Evolutionary conservation across 805 yeast species (phyloP).

Genomic region (Hanseniaspora lindneri): DNA sequence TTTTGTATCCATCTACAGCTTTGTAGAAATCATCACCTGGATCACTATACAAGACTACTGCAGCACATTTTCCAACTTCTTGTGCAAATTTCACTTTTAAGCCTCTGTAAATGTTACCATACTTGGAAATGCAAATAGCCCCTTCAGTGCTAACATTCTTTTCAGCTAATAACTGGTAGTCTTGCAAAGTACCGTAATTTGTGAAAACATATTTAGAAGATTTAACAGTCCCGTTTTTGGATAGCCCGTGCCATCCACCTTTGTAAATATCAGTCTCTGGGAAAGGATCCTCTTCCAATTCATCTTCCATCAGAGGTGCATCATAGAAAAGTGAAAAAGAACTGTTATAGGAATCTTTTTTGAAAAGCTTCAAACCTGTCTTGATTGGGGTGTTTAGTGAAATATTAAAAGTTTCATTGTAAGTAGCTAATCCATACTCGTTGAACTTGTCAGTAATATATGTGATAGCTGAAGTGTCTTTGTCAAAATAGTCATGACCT

Average conservation of each 20-base stretch:
- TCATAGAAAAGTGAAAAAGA: slow-evolving; percentile 31
- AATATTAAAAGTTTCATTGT: slow-evolving; percentile 48
- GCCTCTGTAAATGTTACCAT: slow-evolving; percentile 59
- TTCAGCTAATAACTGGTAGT: slow-evolving; percentile 38
- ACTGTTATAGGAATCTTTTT: slow-evolving; percentile 7
- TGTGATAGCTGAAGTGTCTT: slow-evolving; percentile 3
- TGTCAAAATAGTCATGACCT: slow-evolving; percentile 40
- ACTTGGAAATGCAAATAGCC: slow-evolving; percentile 54
- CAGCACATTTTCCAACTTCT: slow-evolving; percentile 49
- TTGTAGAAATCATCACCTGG: slow-evolving; percentile 52
- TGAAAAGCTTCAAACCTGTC: slow-evolving; percentile 38
- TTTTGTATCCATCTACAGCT: slow-evolving; percentile 44
- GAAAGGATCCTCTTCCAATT: slow-evolving; percentile 39
- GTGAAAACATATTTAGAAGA: slow-evolving; percentile 56
- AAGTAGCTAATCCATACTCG: slow-evolving; percentile 47
- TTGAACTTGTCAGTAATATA: slow-evolving; percentile 49
- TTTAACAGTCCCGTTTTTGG: slow-evolving; percentile 57
- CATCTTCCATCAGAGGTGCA: slow-evolving; percentile 46
- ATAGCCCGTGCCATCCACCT: slow-evolving; percentile 68
- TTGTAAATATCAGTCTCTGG: slow-evolving; percentile 36
- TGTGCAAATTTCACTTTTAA: slow-evolving; percentile 67
- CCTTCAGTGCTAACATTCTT: slow-evolving; percentile 42
- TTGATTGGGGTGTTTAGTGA: slow-evolving; percentile 52
- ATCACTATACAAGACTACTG: slow-evolving; percentile 56
- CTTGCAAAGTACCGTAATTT: slow-evolving; percentile 55